These are phyloP conservation scores for Vairimorpha apis DNA, from an alignment of 371 early-diverging fungal genomes.

Conservation along the genomic window DNA sequence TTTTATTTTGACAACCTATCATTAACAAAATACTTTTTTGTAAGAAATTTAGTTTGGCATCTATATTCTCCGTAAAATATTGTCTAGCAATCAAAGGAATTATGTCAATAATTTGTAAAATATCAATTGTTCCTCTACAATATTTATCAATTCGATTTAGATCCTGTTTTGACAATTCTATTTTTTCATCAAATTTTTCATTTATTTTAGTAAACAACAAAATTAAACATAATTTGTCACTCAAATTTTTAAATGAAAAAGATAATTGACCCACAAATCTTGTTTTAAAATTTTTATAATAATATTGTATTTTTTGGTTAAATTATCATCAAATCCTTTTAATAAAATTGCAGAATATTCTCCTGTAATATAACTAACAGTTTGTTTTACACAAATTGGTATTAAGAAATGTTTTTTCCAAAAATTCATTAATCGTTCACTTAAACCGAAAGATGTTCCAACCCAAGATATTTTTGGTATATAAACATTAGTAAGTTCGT, in stretches of 20 bases:
- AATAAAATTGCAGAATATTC: slow-evolving; percentile 92
- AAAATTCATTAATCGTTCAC: slow-evolving; percentile 77
- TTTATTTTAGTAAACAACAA: slow-evolving; percentile 1
- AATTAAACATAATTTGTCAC: slow-evolving; percentile 10
- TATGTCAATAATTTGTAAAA: slow-evolving; percentile 25
- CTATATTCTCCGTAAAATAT: slow-evolving; percentile 21
- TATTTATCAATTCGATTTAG: slow-evolving; percentile 11
- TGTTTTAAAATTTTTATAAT: slow-evolving; percentile 22
- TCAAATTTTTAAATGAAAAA: slow-evolving; percentile 8
- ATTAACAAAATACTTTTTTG: slow-evolving; percentile 29
- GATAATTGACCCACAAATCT: slow-evolving; percentile 27
- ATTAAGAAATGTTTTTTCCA: slow-evolving; percentile 83
- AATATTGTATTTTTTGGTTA: neutral
- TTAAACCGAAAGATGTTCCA: slow-evolving; percentile 90
- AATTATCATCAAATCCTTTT: slow-evolving; percentile 37
- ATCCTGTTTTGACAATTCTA: slow-evolving; percentile 5
- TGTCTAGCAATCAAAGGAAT: slow-evolving; percentile 28
- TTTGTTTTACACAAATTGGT: slow-evolving; percentile 89
- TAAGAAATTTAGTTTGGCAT: slow-evolving; percentile 1
- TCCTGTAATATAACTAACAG: slow-evolving; percentile 87
- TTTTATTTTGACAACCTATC: slow-evolving; percentile 33
- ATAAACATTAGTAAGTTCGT: slow-evolving; percentile 70
- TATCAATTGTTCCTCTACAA: neutral
- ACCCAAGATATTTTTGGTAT: slow-evolving; percentile 75
- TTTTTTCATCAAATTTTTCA: neutral